Percentiles rank a stretch among this genome's conserved stretches.
These are phyloP conservation scores for Crithidia fasciculata DNA, from an alignment of 208 protist species.

Conservation along the genomic window DNA sequence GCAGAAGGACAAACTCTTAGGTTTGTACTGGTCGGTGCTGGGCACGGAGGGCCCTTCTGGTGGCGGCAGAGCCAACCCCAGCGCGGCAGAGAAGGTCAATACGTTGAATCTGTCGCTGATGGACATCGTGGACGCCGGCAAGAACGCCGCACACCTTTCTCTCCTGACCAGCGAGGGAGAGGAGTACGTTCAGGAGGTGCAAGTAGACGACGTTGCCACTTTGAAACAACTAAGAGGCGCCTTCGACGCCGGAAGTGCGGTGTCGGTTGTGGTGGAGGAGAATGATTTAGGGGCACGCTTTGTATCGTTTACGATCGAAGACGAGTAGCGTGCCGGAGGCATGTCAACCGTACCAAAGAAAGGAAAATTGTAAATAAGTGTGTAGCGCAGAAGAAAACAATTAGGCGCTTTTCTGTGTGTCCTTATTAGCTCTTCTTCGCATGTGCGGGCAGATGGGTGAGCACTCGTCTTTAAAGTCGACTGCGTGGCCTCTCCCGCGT, in stretches of 20 bases:
- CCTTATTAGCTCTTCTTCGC: neutral
- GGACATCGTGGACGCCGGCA: slow-evolving; percentile 29
- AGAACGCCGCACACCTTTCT: slow-evolving; percentile 17
- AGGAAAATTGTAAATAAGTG: no score
- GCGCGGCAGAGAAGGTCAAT: neutral
- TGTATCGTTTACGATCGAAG: slow-evolving; percentile 24
- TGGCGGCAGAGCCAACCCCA: neutral
- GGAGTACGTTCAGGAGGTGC: slow-evolving; percentile 36
- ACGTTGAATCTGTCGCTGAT: slow-evolving; percentile 27
- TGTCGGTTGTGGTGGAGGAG: slow-evolving; percentile 33
- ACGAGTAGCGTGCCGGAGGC: slow-evolving; percentile 3
- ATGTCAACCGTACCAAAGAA: no score
- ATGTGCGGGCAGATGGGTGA: no score
- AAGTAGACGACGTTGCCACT: slow-evolving; percentile 17
- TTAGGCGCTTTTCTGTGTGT: neutral
- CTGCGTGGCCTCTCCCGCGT: no score
- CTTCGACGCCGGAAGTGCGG: slow-evolving; percentile 18
- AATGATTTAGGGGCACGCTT: slow-evolving; percentile 17
- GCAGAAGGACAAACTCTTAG: slow-evolving; percentile 53
- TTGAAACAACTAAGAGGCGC: slow-evolving; percentile 12
- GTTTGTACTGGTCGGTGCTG: slow-evolving; percentile 46
- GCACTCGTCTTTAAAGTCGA: no score
- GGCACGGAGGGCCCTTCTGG: slow-evolving; percentile 10
- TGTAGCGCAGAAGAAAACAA: neutral
- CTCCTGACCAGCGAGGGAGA: slow-evolving; percentile 34